Evolutionary conservation across 2,329 filamentous ascomycete genomes (phyloP).

Genomic region (Phyllosticta paracitricarpa): DNA sequence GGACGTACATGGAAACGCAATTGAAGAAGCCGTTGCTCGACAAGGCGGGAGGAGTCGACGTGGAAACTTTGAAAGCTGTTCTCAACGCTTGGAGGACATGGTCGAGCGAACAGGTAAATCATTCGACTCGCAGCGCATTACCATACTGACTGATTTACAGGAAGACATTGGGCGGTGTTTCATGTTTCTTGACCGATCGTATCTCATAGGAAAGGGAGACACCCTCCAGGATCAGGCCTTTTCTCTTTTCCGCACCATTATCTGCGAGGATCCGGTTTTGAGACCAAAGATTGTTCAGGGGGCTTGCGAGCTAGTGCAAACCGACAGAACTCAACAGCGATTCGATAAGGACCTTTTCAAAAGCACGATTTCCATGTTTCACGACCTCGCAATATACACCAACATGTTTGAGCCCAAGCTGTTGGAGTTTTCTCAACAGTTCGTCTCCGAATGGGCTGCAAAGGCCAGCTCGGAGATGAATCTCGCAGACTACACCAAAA

Average conservation of each 20-base stretch:
- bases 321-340: slow-evolving; percentile 52
- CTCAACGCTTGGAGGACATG: slow-evolving; percentile 63
- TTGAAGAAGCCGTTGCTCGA: slow-evolving; percentile 52
- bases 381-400: slow-evolving; percentile 73
- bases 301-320: slow-evolving; percentile 65
- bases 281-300: slow-evolving; percentile 52
- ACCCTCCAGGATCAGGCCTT: slow-evolving; percentile 77
- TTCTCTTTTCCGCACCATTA: slow-evolving; percentile 56
- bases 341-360: slow-evolving; percentile 55
- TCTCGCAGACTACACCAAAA: slow-evolving; percentile 66
- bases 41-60: slow-evolving; percentile 45
- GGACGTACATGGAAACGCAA: slow-evolving; percentile 47
- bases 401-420: slow-evolving; percentile 71
- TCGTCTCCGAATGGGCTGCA: slow-evolving; percentile 60
- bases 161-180: slow-evolving; percentile 77
- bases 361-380: slow-evolving; percentile 70
- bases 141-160: slow-evolving; percentile 31
- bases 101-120: slow-evolving; percentile 60
- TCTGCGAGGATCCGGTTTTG: slow-evolving; percentile 46
- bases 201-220: slow-evolving; percentile 64
- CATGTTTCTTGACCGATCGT: slow-evolving; percentile 87
- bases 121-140: not conserved
- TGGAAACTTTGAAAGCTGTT: slow-evolving; percentile 54
- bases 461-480: slow-evolving; percentile 50
- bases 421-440: slow-evolving; percentile 55